These are phyloP conservation scores for Chlamydomonas eustigma DNA, from an alignment of 139 green algal species.

Conservation along the genomic window DNA sequence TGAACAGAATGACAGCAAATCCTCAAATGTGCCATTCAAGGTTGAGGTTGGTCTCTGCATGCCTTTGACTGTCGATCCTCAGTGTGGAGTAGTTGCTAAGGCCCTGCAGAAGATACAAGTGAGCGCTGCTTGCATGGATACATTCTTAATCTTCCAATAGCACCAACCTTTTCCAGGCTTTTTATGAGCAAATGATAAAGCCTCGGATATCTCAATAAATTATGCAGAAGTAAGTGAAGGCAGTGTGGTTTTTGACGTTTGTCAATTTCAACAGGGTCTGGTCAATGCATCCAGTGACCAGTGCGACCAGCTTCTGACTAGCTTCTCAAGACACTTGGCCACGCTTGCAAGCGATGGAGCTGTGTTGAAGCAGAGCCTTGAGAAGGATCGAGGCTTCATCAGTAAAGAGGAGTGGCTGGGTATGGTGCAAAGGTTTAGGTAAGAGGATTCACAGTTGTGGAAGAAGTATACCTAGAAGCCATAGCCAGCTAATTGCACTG, in stretches of 20 bases:
- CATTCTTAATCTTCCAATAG: too few relatives aligned
- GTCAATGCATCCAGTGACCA: not conserved
- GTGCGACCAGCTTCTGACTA: slow-evolving; percentile 25
- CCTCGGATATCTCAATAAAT: too few relatives aligned
- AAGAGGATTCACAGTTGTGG: not conserved
- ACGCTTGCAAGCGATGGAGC: slow-evolving; percentile 12
- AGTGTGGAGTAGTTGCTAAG: slow-evolving; percentile 8
- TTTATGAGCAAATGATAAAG: not conserved
- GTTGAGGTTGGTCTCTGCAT: slow-evolving; percentile 24
- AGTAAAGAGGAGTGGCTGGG: slow-evolving; percentile 18
- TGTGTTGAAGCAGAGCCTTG: slow-evolving; percentile 14
- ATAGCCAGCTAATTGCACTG: too few relatives aligned
- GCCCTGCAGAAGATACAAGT: too few relatives aligned
- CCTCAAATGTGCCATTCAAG: slow-evolving; percentile 22
- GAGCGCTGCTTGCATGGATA: too few relatives aligned
- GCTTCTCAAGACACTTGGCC: slow-evolving; percentile 12
- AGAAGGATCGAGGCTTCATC: slow-evolving; percentile 2
- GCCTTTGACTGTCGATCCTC: slow-evolving; percentile 16
- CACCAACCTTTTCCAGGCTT: not conserved
- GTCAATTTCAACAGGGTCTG: not conserved
- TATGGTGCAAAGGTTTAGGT: slow-evolving; percentile 26
- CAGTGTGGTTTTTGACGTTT: too few relatives aligned
- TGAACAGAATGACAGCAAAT: not conserved
- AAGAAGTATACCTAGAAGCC: too few relatives aligned
- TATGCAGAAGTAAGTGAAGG: too few relatives aligned